phyloP scores from a whole-genome alignment of 371 early-diverging fungal genomes.

The Smittium mucronatum region DNA sequence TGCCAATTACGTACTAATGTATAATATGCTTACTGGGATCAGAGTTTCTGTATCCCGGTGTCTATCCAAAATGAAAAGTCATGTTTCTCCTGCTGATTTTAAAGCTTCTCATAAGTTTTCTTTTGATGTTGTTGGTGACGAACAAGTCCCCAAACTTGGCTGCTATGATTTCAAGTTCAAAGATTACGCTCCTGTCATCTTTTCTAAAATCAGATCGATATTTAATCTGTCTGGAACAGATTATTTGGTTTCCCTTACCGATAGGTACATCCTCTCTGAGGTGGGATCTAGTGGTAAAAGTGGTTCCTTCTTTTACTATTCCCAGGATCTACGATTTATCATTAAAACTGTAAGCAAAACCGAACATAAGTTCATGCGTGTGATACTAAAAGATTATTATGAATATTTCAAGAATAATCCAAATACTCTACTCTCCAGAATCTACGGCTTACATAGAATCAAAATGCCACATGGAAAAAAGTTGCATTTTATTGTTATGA shows the following conservation, averaged over 20 bases:
- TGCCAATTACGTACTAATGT: constrained; percentile 76
- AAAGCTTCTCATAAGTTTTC: constrained; percentile 78
- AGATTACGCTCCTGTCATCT: constrained; percentile 97
- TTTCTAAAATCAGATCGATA: constrained; percentile 71
- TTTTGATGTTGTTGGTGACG: constrained; percentile 83
- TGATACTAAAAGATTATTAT: constrained; percentile 72
- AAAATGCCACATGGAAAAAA: constrained; percentile 82
- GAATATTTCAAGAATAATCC: constrained; percentile 81
- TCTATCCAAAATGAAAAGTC: constrained; percentile 63
- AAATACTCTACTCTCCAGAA: constrained; percentile 83
- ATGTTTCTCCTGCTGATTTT: constrained; percentile 64
- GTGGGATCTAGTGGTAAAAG: constrained; percentile 90
- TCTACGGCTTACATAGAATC: constrained; percentile 90
- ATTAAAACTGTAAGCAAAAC: constrained; percentile 93
- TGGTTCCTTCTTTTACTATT: constrained; percentile 93
- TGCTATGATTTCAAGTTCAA: constrained; percentile 96
- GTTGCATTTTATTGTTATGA: constrained; percentile 97
- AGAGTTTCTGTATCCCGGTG: constrained; percentile 76
- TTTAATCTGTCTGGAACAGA: constrained; percentile 88
- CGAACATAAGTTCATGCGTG: constrained; percentile 84
- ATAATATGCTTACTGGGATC: constrained; percentile 93
- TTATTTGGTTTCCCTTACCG: constrained; percentile 88
- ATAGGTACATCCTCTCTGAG: constrained; percentile 90
- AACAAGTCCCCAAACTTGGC: constrained; percentile 75
- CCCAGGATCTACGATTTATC: constrained; percentile 91